phyloP scores from a whole-genome alignment of 371 early-diverging fungal species.

The Circinella minor region DNA sequence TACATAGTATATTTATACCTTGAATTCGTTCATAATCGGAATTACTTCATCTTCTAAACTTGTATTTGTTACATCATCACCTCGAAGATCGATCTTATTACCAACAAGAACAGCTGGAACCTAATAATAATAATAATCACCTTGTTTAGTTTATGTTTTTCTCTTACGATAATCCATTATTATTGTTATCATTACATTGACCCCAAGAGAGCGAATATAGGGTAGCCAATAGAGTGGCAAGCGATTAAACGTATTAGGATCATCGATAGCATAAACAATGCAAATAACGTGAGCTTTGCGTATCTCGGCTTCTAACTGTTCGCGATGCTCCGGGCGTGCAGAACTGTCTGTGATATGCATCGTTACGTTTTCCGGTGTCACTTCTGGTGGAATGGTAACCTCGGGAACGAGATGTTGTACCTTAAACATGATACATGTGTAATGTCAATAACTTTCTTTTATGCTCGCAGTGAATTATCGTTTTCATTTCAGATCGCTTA shows the following conservation, averaged over 20 bases:
- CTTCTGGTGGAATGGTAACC: constrained; percentile 97
- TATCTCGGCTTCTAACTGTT: constrained; percentile 87
- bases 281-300: constrained; percentile 96
- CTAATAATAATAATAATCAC: constrained; percentile 35
- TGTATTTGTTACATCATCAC: constrained; percentile 78
- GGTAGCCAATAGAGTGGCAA: constrained; percentile 92
- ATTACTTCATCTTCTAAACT: constrained; percentile 90
- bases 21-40: constrained; percentile 97
- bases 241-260: constrained; percentile 82
- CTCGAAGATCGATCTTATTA: constrained; percentile 94
- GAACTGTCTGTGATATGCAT: constrained; percentile 97
- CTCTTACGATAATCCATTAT: not conserved
- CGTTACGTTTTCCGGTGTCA: constrained; percentile 95
- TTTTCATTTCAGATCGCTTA: constrained; percentile 42
- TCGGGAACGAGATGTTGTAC: constrained; percentile 97
- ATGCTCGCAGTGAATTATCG: not conserved
- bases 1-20: constrained; percentile 46
- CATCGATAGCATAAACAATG: constrained; percentile 92
- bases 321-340: constrained; percentile 86
- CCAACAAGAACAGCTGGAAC: constrained; percentile 97
- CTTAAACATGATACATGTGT: constrained; percentile 43
- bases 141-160: not conserved
- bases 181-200: constrained; percentile 69
- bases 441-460: not conserved
- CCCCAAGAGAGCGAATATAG: constrained; percentile 85